These are phyloP conservation scores for Linum tenue DNA, from an alignment of 345 rosid genomes.

Conservation along the genomic window DNA sequence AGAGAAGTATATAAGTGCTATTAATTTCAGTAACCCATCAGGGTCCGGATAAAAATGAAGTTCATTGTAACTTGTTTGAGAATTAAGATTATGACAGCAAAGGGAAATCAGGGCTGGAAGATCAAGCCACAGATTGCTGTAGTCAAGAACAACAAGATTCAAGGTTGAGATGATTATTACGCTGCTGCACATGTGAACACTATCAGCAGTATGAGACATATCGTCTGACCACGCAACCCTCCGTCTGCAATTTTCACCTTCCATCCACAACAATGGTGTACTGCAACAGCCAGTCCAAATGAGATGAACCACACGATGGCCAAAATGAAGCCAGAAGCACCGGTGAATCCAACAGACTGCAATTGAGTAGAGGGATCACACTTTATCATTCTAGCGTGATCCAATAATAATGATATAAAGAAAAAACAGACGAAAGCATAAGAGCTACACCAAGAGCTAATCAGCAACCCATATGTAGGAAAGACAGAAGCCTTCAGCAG, in stretches of 20 bases:
- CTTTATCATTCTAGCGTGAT: not conserved
- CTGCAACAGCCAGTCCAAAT: conserved; percentile 68
- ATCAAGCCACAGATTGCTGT: no score
- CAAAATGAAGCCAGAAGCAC: conserved; percentile 69
- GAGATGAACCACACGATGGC: conserved; percentile 70
- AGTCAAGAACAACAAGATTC: not conserved
- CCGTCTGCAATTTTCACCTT: conserved; percentile 42
- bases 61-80: no score
- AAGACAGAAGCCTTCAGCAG: not conserved
- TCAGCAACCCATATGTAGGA: not conserved
- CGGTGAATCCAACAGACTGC: conserved; percentile 97
- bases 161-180: conserved; percentile 40
- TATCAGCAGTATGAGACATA: conserved; percentile 64
- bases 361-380: conserved; percentile 5
- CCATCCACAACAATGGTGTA: conserved; percentile 60
- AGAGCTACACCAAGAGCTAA: not conserved
- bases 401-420: not conserved
- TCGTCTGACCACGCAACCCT: conserved; percentile 38
- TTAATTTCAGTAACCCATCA: no score
- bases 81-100: not conserved
- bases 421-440: not conserved
- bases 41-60: no score
- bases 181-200: conserved; percentile 77
- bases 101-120: not conserved
- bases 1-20: no score